A percentile compares a stretch with the other conserved stretches of the same genome.
Evolutionary conservation across 495 filamentous ascomycete genomes (phyloP).

Genomic region (Thermothielavioides terrestris): DNA sequence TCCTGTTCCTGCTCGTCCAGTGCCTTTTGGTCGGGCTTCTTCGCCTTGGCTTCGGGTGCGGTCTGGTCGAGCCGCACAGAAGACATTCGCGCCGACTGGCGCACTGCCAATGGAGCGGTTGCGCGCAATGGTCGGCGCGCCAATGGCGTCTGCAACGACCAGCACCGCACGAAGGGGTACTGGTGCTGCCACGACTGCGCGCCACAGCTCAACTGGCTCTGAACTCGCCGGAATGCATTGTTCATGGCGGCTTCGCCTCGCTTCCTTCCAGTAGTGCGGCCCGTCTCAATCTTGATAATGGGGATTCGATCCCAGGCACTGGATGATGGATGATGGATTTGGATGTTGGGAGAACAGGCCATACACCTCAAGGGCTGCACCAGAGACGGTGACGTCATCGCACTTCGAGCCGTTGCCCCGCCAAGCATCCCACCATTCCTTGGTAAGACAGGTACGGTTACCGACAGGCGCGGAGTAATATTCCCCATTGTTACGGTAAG

Average conservation of each 20-base stretch:
- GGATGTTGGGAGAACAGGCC: no score
- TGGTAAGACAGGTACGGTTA: no score
- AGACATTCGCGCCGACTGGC: not conserved
- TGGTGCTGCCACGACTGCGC: not conserved
- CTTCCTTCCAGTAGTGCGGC: no score
- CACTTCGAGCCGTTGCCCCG: no score
- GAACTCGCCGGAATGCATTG: conserved; percentile 13
- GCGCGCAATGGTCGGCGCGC: not conserved
- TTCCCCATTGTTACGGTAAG: no score
- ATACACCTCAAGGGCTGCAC: no score
- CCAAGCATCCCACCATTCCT: no score
- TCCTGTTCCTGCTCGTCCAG: conserved; percentile 33
- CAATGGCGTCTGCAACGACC: not conserved
- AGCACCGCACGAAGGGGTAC: not conserved
- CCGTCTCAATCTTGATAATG: no score
- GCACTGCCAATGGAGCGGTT: not conserved
- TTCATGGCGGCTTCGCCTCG: conserved; percentile 17
- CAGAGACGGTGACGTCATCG: no score
- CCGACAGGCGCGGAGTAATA: no score
- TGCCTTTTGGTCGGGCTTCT: conserved; percentile 29
- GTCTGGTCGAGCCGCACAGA: conserved; percentile 2
- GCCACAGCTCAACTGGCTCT: conserved; percentile 5
- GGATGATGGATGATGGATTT: no score
- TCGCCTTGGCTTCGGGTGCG: conserved; percentile 25
- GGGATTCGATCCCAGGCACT: no score